Base-by-base conservation (phyloP, 2,329 filamentous ascomycete species). In the Trichophyton verrucosum region DNA sequence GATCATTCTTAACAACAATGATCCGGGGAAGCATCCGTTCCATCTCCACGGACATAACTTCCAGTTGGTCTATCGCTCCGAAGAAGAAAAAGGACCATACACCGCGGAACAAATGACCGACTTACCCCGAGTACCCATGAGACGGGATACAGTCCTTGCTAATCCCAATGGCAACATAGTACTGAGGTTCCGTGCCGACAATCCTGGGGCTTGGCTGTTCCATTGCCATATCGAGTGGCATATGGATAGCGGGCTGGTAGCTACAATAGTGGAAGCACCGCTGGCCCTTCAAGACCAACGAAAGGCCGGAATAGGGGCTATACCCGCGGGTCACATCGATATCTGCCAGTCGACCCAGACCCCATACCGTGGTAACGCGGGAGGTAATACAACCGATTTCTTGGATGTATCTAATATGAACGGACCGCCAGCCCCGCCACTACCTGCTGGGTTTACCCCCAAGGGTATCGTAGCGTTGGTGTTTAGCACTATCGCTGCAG, bases 391-490 rank as follows among this genome's bases (percentile, higher is more conserved):
- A 0, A 69, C 74, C 0, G 74, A 91, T 66, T 75, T 83, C 4
- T 72, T 87, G 0, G 81, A 92, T 64, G 74, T 89, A 2, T 73
- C 70, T 0, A 85, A 85, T 13, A 75, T 87, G 70, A 85, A 84
- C 62, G 72, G 68, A 46, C 76, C 79, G 1, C 81, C 82, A 0
- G 72, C 72, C 0, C 77, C 75, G 42, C 27, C 24, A 36, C 70
- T 91, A 13, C 87, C 87, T 0, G 78, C 75, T 1, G 88, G 88
- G 1, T 90, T 91, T 70, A 88, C 85, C 0, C 70, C 82, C 0
- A 78, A 80, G 33, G 88, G 88, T 3, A 86, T 87, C 40, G 80
- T 89, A 6, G 88, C 88, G 22, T 74, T 92, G 64, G 84, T 85
- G 2, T 88, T 91, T 69, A 89, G 86, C 70, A 81, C 81, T 62